Base-by-base conservation (phyloP, 257 asterid genomes). In the Eucommia ulmoides region DNA sequence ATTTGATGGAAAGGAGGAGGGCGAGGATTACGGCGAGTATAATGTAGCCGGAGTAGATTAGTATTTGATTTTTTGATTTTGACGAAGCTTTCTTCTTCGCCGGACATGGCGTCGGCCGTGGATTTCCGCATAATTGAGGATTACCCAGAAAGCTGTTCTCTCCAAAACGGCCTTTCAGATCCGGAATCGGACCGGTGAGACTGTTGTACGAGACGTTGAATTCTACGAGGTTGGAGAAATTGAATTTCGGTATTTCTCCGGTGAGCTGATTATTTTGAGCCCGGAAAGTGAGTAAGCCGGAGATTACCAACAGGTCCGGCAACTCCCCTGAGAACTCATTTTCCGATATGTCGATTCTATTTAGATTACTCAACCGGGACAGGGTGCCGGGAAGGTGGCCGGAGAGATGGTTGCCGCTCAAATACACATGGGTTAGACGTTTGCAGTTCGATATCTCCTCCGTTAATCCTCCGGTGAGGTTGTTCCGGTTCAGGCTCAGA, bases 161-260 rank as follows among this genome's bases (percentile, higher is more conserved):
- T 1, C 51, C 23, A 41, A 85, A 74, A 48, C 52, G 53, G 18
- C 61, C 79, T 19, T 65, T 56, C 19, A 56, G 50, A 52, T 63
- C 67, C 67, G 95, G 88, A 54, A 79, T 29, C 4, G 59, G 65
- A 9, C 94, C 95, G 20, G 56, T 58, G 58, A 85, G 70, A 33
- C 65, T 66, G 62, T 82, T 85, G 72, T 66, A 50, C 7, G 95
- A 82, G 19, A 82, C 92, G 54, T 85, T 79, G 59, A 85, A 85
- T 0, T 64, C 74, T 0, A 33, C 62, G 9, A 85, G 79, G 51
- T 71, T 69, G 17, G 83, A 64, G 75, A 79, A 79, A 49, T 71
- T 71, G 14, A 85, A 75, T 1, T 25, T 20, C 0, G 95, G 88
- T 49, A 77, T 57, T 0, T 23, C 21, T 25, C 93, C 95, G 46